Evolutionary conservation across 2,329 filamentous ascomycete species (phyloP).

Genomic region (Colletotrichum magnum): DNA sequence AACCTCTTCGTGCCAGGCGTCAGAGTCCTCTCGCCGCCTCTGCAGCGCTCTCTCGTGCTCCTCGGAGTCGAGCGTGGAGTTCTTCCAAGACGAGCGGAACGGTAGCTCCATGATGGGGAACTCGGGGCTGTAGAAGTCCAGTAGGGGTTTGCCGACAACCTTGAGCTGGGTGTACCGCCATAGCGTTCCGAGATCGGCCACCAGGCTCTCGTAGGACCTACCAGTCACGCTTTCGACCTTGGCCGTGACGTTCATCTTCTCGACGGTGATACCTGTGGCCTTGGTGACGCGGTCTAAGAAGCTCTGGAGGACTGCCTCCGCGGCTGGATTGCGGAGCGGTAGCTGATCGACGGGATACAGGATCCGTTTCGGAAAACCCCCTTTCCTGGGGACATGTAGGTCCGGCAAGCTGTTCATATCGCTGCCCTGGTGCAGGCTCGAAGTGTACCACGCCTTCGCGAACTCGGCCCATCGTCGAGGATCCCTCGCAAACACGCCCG

Average conservation of each 20-base stretch:
- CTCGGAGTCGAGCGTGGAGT: neutral
- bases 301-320: slow-evolving; percentile 52
- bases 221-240: slow-evolving; percentile 22
- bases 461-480: slow-evolving; percentile 50
- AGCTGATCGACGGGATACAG: slow-evolving; percentile 57
- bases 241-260: slow-evolving; percentile 54
- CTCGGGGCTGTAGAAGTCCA: neutral
- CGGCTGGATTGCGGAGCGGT: slow-evolving; percentile 55
- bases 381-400: slow-evolving; percentile 51
- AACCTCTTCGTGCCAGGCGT: slow-evolving; percentile 52
- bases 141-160: slow-evolving; percentile 2
- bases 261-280: slow-evolving; percentile 54
- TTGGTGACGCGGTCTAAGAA: slow-evolving; percentile 53
- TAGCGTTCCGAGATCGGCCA: slow-evolving; percentile 5
- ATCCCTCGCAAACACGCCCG: slow-evolving; percentile 46
- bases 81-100: slow-evolving; percentile 1
- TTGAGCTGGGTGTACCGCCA: slow-evolving; percentile 22
- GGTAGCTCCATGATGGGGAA: slow-evolving; percentile 7
- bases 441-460: slow-evolving; percentile 54
- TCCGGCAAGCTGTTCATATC: slow-evolving; percentile 54
- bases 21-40: slow-evolving; percentile 7
- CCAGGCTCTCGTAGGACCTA: neutral
- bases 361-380: slow-evolving; percentile 53
- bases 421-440: slow-evolving; percentile 49
- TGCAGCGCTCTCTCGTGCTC: neutral